phyloP scores from a whole-genome alignment of 148 eudicot species.

The Rhododendron kiyosumense region DNA sequence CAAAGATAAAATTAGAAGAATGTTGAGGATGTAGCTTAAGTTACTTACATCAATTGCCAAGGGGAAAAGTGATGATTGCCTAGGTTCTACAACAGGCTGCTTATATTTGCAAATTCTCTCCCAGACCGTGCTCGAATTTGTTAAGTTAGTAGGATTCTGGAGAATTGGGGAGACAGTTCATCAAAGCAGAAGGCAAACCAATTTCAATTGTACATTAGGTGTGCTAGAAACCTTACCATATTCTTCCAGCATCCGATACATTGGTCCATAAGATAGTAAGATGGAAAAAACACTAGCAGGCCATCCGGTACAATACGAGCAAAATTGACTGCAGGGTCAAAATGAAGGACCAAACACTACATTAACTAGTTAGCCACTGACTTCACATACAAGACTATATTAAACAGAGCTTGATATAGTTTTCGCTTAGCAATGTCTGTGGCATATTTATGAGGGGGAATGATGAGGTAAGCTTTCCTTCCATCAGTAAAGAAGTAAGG shows the following conservation, averaged over 20 bases:
- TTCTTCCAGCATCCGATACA: conserved; percentile 85
- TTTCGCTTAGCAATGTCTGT: not conserved
- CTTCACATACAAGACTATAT: not conserved
- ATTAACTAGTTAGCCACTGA: not conserved
- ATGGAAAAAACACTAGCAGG: conserved; percentile 89
- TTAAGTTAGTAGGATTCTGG: conserved; percentile 47
- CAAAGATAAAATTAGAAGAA: conserved; percentile 5
- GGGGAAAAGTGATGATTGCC: conserved; percentile 88
- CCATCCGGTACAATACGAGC: conserved; percentile 98
- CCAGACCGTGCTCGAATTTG: conserved; percentile 73
- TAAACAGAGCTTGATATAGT: not conserved
- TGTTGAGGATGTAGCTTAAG: not conserved
- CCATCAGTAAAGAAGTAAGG: not conserved
- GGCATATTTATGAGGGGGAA: not conserved
- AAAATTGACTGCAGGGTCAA: conserved; percentile 66
- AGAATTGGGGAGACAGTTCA: conserved; percentile 17
- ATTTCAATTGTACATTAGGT: not conserved
- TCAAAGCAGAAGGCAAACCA: conserved; percentile 12
- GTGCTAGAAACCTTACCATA: conserved; percentile 39
- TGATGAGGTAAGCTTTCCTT: not conserved
- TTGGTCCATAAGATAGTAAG: conserved; percentile 83
- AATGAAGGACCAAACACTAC: conserved; percentile 2
- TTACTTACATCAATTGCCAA: conserved; percentile 70
- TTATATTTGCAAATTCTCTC: conserved; percentile 94
- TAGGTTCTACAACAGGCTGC: conserved; percentile 95